These are phyloP conservation scores for Aureobasidium pullulans DNA, from an alignment of 2,329 filamentous ascomycete species.

Conservation along the genomic window DNA sequence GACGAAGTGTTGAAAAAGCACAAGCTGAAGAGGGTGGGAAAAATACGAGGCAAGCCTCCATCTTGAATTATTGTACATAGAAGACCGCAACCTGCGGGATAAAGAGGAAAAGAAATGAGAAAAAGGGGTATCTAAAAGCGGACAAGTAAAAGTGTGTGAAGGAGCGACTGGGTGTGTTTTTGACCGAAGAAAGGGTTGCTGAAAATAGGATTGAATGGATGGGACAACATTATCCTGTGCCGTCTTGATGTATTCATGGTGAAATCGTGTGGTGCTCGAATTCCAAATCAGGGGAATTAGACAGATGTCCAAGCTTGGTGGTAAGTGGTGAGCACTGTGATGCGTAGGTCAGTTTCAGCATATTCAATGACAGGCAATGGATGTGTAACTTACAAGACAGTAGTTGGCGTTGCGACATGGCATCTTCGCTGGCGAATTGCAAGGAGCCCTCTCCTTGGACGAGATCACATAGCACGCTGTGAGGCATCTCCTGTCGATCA, in stretches of 20 bases:
- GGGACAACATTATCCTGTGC: not conserved
- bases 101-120: not conserved
- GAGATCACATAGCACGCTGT: constrained; percentile 65
- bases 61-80: constrained; percentile 1
- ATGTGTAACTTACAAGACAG: constrained; percentile 38
- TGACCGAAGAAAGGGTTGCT: not conserved
- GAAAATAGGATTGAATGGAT: not conserved
- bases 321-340: constrained; percentile 23
- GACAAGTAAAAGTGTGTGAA: not conserved
- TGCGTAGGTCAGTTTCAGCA: not conserved
- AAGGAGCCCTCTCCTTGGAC: constrained; percentile 47
- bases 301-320: constrained; percentile 12
- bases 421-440: constrained; percentile 56
- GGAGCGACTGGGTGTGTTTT: not conserved
- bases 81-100: not conserved
- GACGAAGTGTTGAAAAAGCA: too few relatives aligned
- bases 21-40: too few relatives aligned
- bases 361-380: not conserved
- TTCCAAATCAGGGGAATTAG: not conserved
- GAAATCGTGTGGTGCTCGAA: not conserved
- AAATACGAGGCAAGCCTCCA: not conserved
- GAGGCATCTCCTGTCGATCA: constrained; percentile 84
- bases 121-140: constrained; percentile 4
- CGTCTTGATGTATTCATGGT: not conserved
- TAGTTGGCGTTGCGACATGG: constrained; percentile 44